Percentiles rank a stretch among this genome's conserved stretches.
These are phyloP conservation scores for Acanthamoeba healyi DNA, from an alignment of 208 protist species.

Conservation along the genomic window DNA sequence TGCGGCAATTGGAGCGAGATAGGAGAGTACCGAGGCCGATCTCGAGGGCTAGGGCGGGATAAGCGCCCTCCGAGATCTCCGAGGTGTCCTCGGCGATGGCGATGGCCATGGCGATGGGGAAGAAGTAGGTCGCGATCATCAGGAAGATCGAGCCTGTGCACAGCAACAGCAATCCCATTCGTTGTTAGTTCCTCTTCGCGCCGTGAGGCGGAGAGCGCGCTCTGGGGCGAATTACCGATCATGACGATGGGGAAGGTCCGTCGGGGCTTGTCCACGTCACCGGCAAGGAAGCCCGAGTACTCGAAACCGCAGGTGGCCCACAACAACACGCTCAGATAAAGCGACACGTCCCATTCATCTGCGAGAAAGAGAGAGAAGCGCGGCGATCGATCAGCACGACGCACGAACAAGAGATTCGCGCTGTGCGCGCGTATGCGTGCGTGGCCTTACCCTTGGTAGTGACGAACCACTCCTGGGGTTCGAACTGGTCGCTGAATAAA, in stretches of 20 bases:
- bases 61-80: constrained; percentile 51
- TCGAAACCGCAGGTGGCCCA: constrained; percentile 62
- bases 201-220: background rate
- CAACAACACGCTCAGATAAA: constrained; percentile 45
- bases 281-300: constrained; percentile 57
- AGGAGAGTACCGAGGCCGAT: constrained; percentile 21
- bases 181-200: background rate
- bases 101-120: constrained; percentile 44
- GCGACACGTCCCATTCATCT: constrained; percentile 34
- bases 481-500: background rate
- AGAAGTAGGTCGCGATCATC: constrained; percentile 39
- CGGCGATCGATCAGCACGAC: too few species aligned
- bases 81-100: background rate
- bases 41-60: constrained; percentile 14
- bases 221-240: background rate
- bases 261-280: constrained; percentile 13
- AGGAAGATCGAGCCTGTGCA: constrained; percentile 28
- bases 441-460: constrained; percentile 3
- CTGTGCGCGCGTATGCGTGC: background rate
- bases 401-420: too few species aligned
- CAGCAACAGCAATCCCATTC: too few species aligned
- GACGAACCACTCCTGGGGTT: background rate
- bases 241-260: constrained; percentile 64
- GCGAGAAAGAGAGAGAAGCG: background rate
- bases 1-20: background rate